Base-by-base conservation (phyloP, 495 filamentous ascomycete species). In the Neurospora terricola region DNA sequence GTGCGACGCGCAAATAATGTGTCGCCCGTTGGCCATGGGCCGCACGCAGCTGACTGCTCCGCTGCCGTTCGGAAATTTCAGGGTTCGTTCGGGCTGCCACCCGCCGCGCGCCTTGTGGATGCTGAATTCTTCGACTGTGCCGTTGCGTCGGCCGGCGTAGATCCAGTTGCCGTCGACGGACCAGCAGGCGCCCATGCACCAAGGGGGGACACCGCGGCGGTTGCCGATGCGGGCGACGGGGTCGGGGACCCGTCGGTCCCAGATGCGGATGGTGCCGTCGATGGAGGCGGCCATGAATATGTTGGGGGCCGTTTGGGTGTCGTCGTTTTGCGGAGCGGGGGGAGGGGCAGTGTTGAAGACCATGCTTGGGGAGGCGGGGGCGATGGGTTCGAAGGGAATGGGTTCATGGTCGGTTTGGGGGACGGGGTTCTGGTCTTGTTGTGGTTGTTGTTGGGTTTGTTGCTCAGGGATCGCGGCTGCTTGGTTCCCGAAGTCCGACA, bases 141-240 rank as follows among this genome's bases (percentile, higher is more conserved):
- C 92, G 81, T 98, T 99, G 71, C 96, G 87, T 43, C 96, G 88
- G 6, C 96, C 96, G 18, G 92, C 94, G 81, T 97, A 99, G 72
- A 99, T 94, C 81, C 87, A 94, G 81, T 99, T 98, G 36, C 96
- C 96, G 81, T 97, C 92, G 3, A 94, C 94, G 73, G 91, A 94
- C 96, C 96, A 99, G 82, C 93, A 96, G n/a, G 93, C 94, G 74
- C 91, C 93, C 91, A 97, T 98, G 81, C 94, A 98, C 96, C 96
- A 99, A 10, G 94, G 96, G 4, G 96, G 94, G 8, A 91, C 90
- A 70, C 91, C 91, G 30, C 83, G 85, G 11, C 86, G 84, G 70
- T 92, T 91, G 18, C 84, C 85, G 69, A 98, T 93, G 42, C 89
- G 87, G 38, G 96, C 93, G 14, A 98, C 84, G 4, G 96, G 91